These are phyloP conservation scores for Piper betle DNA, from an alignment of 164 flowering plant species.

Conservation along the genomic window DNA sequence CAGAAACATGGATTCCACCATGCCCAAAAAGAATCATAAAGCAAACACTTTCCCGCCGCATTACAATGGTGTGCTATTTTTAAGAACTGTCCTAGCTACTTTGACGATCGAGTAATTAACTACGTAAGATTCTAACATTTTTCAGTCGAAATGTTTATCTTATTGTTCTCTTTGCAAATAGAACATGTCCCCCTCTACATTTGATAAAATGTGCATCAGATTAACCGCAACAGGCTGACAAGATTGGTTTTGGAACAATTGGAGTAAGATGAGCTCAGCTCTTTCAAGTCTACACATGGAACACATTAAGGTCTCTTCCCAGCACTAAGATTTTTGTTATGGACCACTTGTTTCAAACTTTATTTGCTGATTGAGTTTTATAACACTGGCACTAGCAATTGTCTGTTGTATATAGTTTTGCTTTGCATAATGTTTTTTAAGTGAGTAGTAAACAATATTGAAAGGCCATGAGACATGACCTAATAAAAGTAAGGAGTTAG, in stretches of 20 bases:
- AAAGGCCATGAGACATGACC: conserved; percentile 2
- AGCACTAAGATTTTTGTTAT: not conserved
- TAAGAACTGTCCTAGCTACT: too few relatives aligned
- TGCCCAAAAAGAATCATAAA: not conserved
- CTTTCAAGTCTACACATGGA: conserved; percentile 7
- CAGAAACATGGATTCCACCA: not conserved
- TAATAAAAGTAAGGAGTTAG: not conserved
- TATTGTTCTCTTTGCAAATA: not conserved
- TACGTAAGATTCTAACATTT: too few relatives aligned
- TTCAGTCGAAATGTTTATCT: too few relatives aligned
- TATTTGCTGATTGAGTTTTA: not conserved
- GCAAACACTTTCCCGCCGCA: not conserved
- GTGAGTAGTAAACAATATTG: not conserved
- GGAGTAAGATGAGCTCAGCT: conserved; percentile 6
- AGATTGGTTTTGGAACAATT: not conserved
- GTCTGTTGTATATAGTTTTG: not conserved
- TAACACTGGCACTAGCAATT: not conserved
- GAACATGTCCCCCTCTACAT: not conserved
- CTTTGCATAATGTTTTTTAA: too few relatives aligned
- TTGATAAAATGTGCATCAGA: conserved; percentile 6
- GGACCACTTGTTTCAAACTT: not conserved
- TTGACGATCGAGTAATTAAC: too few relatives aligned
- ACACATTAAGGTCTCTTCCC: conserved; percentile 6
- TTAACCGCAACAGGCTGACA: conserved; percentile 8
- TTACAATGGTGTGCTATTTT: not conserved